These are phyloP conservation scores for Picea abies DNA, from an alignment of 83 land plant genomes.

Conservation along the genomic window DNA sequence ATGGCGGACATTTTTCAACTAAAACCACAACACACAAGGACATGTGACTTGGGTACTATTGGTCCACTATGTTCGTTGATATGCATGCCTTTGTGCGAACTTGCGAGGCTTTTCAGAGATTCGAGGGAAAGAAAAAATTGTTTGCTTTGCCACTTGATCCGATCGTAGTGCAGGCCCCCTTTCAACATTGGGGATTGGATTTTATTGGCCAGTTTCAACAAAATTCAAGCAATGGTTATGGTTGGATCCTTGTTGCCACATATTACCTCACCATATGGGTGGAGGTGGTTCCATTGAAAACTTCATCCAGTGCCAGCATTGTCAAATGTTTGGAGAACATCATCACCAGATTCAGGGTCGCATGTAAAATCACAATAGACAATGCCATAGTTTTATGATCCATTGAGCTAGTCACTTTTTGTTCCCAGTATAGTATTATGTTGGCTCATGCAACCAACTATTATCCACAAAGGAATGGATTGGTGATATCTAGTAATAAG, in stretches of 20 bases:
- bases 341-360: not conserved
- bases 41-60: too few relatives aligned
- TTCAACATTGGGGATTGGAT: too few relatives aligned
- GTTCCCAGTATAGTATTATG: not conserved
- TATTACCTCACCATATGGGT: not conserved
- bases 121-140: too few relatives aligned
- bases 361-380: not conserved
- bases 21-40: too few relatives aligned
- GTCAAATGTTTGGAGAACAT: not conserved
- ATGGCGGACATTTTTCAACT: too few relatives aligned
- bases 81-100: too few relatives aligned
- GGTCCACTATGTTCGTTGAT: too few relatives aligned
- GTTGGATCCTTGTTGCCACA: not conserved
- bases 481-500: not conserved
- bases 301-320: not conserved
- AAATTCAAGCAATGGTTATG: not conserved
- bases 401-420: not conserved
- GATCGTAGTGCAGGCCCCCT: too few relatives aligned
- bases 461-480: not conserved
- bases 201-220: not conserved
- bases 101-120: too few relatives aligned
- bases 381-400: not conserved
- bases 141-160: too few relatives aligned
- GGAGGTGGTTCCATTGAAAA: not conserved
- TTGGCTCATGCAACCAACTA: not conserved